Conservation (phyloP, 2,329 filamentous ascomycete species). For the Ascochyta clinopodiicola region DNA sequence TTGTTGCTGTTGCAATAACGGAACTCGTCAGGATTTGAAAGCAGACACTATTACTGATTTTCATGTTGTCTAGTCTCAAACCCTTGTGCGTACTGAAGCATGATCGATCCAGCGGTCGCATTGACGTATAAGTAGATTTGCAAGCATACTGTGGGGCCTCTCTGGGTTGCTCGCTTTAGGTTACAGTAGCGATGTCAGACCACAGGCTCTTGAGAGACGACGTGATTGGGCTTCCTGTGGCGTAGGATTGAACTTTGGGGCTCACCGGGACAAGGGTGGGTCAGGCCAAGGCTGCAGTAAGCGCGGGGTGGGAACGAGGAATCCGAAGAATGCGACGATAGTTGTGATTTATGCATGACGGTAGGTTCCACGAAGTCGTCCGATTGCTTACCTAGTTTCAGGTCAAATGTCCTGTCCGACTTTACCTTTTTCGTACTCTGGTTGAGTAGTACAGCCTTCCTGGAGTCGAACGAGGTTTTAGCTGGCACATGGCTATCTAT, state of each 20-base stretch:
- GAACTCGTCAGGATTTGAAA: background rate
- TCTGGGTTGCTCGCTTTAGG: background rate
- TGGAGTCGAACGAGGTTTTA: too few species aligned
- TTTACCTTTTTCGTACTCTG: too few species aligned
- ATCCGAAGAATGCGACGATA: background rate
- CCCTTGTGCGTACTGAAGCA: background rate
- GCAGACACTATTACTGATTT: background rate
- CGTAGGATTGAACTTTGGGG: background rate
- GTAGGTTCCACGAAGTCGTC: too few species aligned
- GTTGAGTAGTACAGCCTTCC: too few species aligned
- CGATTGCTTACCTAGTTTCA: too few species aligned
- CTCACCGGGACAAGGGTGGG: background rate
- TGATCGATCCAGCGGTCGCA: too few species aligned
- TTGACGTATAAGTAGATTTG: background rate
- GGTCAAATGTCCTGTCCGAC: too few species aligned
- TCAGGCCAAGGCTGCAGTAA: slow-evolving; percentile 13
- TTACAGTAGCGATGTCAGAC: slow-evolving; percentile 5
- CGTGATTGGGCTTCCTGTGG: background rate
- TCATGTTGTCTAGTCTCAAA: background rate
- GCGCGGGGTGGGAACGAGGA: slow-evolving; percentile 13
- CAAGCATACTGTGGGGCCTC: background rate
- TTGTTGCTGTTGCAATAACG: background rate
- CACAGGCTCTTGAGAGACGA: background rate
- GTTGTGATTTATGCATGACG: too few species aligned
- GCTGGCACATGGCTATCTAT: too few species aligned